phyloP scores from a whole-genome alignment of 176 grass and related monocot species.

The Rhynchospora breviuscula region DNA sequence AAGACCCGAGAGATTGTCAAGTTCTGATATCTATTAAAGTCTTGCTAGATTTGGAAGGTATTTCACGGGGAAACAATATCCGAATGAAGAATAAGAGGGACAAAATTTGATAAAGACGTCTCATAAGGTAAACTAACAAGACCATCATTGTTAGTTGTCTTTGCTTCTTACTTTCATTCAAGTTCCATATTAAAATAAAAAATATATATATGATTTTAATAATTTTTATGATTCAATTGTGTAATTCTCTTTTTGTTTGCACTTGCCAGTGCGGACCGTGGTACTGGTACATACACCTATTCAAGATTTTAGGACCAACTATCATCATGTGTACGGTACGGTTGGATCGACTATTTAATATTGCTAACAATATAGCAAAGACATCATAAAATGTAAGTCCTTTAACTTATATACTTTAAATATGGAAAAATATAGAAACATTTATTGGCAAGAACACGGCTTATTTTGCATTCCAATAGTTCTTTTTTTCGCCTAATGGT shows the following conservation, averaged over 20 bases:
- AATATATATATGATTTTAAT: neutral
- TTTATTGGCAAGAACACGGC: neutral
- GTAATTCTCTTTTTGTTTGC: neutral
- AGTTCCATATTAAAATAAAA: neutral
- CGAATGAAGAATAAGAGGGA: conserved; percentile 15
- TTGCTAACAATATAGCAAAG: neutral
- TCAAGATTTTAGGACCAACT: neutral
- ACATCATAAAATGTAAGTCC: neutral
- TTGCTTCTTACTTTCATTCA: neutral
- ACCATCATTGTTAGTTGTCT: conserved; percentile 10
- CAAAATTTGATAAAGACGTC: conserved; percentile 14
- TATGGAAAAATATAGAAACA: neutral
- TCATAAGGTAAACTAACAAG: conserved; percentile 5
- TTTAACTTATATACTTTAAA: neutral
- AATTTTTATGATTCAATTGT: neutral
- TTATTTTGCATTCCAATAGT: neutral
- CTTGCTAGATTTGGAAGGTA: conserved; percentile 24
- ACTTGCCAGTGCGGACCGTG: neutral
- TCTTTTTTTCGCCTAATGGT: neutral
- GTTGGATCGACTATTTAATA: neutral
- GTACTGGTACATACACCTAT: neutral
- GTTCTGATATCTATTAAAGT: neutral
- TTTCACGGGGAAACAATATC: conserved; percentile 27
- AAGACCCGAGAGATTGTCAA: conserved; percentile 1
- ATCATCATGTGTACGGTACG: neutral